These are phyloP conservation scores for Stentor roeselii DNA, from an alignment of 73 alveolate species.

Conservation along the genomic window DNA sequence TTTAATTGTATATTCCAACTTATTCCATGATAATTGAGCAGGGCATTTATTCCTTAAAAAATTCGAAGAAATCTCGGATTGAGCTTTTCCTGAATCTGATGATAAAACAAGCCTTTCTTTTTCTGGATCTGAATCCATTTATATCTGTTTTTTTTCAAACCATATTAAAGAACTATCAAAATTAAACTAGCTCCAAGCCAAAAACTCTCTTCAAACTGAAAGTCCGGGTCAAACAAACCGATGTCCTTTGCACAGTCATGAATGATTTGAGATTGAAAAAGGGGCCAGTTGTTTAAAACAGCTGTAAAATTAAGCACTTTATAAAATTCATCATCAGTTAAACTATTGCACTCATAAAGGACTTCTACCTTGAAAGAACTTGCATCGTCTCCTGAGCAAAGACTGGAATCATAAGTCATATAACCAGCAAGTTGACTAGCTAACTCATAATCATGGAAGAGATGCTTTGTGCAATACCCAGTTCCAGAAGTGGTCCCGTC, in stretches of 20 bases:
- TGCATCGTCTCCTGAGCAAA: constrained; percentile 3
- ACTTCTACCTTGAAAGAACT: background rate
- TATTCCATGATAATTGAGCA: too few relatives aligned
- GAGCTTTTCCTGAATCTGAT: too few relatives aligned
- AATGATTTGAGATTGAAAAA: background rate
- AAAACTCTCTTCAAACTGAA: too few relatives aligned
- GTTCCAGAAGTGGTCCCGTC: background rate
- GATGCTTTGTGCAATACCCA: background rate
- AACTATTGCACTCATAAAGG: background rate
- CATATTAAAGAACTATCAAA: too few relatives aligned
- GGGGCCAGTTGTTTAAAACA: background rate
- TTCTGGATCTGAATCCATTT: too few relatives aligned
- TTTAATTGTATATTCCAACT: too few relatives aligned
- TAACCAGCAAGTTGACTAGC: background rate
- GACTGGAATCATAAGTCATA: background rate
- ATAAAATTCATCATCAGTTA: too few relatives aligned
- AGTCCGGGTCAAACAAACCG: background rate
- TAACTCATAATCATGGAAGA: background rate
- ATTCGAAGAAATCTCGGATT: too few relatives aligned
- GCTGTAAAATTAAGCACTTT: background rate
- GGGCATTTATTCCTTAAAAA: too few relatives aligned
- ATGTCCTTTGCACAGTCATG: background rate
- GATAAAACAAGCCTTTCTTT: too few relatives aligned
- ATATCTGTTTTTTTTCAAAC: too few relatives aligned
- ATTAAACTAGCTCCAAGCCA: too few relatives aligned